A percentile compares a stretch with the other conserved stretches of the same genome.
phyloP scores from a whole-genome alignment of 768 basidiomycete species.

The Lactarius hengduanensis region DNA sequence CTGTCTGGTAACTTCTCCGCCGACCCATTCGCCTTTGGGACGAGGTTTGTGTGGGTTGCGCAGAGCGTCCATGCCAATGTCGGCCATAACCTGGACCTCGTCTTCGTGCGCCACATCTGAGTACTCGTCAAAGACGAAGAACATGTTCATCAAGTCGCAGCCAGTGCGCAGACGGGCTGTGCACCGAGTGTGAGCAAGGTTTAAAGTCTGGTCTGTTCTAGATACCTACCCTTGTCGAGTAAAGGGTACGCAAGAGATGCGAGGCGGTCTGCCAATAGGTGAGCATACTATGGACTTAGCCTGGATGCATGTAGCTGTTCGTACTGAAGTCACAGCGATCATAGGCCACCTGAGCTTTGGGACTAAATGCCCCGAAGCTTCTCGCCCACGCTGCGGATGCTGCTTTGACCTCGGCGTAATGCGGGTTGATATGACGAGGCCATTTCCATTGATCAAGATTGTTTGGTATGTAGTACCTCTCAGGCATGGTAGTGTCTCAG shows the following conservation, averaged over 20 bases:
- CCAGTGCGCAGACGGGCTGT: conserved; percentile 28
- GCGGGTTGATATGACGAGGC: conserved; percentile 31
- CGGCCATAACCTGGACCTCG: conserved; percentile 24
- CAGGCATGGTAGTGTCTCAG: conserved; percentile 13
- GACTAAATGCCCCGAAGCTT: conserved; percentile 31
- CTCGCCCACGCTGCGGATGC: conserved; percentile 30
- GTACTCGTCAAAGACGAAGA: conserved; percentile 33
- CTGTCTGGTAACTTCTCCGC: conserved; percentile 31
- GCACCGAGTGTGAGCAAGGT: not conserved
- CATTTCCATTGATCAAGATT: conserved; percentile 31
- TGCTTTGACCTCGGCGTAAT: conserved; percentile 30
- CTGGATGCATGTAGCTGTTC: not conserved
- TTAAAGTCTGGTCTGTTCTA: not conserved
- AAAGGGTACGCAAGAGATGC: conserved; percentile 32
- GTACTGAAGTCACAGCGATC: conserved; percentile 32
- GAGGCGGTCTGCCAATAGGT: conserved; percentile 26
- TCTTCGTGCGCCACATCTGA: conserved; percentile 29
- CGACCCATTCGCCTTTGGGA: conserved; percentile 28
- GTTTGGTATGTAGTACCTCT: conserved; percentile 24
- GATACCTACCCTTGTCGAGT: conserved; percentile 23
- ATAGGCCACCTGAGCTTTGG: conserved; percentile 30
- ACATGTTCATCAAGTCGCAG: conserved; percentile 34
- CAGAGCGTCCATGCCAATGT: conserved; percentile 32
- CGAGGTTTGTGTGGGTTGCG: conserved; percentile 30
- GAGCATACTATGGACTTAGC: not conserved